Evolutionary conservation across 495 filamentous ascomycete genomes (phyloP).

Genomic region (Daldinia decipiens): DNA sequence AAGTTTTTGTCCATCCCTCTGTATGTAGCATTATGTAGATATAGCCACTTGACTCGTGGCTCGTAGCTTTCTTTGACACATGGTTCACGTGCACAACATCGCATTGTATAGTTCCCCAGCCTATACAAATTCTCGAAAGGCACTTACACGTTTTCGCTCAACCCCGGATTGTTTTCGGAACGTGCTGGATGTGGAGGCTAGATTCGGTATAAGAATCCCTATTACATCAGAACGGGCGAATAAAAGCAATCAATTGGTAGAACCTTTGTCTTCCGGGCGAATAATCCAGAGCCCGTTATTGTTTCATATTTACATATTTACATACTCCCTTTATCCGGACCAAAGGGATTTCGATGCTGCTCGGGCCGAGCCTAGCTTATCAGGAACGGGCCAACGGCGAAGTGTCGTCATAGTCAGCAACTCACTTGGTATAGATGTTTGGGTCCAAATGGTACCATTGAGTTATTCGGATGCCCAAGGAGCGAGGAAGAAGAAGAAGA

Average conservation of each 20-base stretch:
- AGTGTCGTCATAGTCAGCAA: slow-evolving; percentile 30
- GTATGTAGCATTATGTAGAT: neutral
- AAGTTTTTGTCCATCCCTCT: neutral
- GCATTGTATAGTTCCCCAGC: neutral
- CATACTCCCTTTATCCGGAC: slow-evolving; percentile 20
- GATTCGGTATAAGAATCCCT: neutral
- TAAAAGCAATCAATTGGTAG: neutral
- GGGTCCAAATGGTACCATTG: neutral
- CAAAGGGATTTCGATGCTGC: slow-evolving; percentile 32
- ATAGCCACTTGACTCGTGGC: neutral
- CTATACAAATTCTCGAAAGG: neutral
- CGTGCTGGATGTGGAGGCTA: neutral
- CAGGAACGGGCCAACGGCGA: slow-evolving; percentile 36
- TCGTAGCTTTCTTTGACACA: neutral
- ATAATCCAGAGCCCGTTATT: neutral
- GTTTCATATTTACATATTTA: neutral
- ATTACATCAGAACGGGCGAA: neutral
- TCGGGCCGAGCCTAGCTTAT: slow-evolving; percentile 42
- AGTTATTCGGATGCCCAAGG: neutral
- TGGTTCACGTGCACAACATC: neutral
- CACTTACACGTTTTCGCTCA: neutral
- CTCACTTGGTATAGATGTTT: neutral
- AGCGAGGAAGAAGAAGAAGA: neutral
- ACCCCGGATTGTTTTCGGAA: neutral
- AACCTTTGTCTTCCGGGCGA: neutral